Evolutionary conservation across 192 early-diverging fungal species (phyloP), one percentile per base, ranked within the genome.

Genomic region (Rhizophagus clarus): DNA sequence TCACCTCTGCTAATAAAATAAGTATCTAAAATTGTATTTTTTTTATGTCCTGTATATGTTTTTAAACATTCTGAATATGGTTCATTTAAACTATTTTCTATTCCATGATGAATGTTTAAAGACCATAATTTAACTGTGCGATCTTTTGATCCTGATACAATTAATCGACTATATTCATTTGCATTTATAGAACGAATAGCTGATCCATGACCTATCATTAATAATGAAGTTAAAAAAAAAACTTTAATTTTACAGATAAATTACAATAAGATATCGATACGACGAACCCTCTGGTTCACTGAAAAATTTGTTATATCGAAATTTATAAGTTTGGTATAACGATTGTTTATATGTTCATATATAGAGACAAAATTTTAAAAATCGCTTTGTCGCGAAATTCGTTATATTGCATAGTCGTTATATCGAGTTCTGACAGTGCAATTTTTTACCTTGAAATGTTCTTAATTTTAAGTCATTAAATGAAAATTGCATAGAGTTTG

Each of bases 41-140:
- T 81, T 61, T 83, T 85, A 81, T 91, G 89, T 1, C 86, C 87
- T 32, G 85, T 88, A 56, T 91, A 91, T 0, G 88, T 86, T 64
- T 87, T 80, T 8, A 91, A 63, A 34, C 84, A 83, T 47, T 89
- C 87, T 2, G 88, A 87, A 61, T 82, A 88, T 4, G 89, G 83
- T 76, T 89, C 86, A 5, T 63, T 82, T 64, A 82, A 85, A 4
- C 79, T 81, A 61, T 88, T 87, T 64, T 91, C 90, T 49, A 91
- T 88, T 6, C 86, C 85, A 24, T 83, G 75, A 72, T 88, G 87
- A 5, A 88, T 83, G 80, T 91, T 86, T 64, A 92, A 72, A 14
- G 89, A 88, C 91, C 91, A 92, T 14, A 92, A 77, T 62, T 90
- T 91, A 6, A 91, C 91, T 1, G 89, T 91, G 22, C 86, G 71